Conservation (phyloP, 2,329 filamentous ascomycete genomes). For the Cladosporium sp. region DNA sequence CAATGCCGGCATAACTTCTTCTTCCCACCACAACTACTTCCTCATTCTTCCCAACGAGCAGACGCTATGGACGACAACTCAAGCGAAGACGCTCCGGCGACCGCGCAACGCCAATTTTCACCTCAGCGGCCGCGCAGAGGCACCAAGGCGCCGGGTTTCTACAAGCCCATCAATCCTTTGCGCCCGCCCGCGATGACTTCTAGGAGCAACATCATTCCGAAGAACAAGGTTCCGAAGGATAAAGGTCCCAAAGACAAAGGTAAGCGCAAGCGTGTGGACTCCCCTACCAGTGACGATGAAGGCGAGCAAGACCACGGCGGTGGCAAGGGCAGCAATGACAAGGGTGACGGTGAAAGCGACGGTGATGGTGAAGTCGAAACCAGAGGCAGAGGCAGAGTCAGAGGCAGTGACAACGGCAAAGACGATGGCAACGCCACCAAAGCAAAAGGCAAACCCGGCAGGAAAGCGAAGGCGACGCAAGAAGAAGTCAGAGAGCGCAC, state of each 20-base stretch:
- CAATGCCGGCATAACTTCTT: background rate
- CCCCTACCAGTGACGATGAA: background rate
- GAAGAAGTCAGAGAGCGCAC: background rate
- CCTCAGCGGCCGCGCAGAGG: background rate
- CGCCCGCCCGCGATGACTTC: background rate
- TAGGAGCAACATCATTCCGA: background rate
- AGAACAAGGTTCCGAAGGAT: background rate
- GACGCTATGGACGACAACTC: background rate
- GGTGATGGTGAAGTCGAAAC: background rate
- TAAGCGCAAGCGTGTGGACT: conserved; percentile 1
- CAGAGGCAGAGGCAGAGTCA: too few species aligned
- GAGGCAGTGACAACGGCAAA: background rate
- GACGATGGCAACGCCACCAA: background rate
- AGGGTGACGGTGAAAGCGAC: background rate
- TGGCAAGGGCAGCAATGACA: background rate
- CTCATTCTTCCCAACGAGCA: background rate
- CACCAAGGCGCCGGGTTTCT: background rate
- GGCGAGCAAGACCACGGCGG: background rate
- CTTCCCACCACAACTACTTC: background rate
- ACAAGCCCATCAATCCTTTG: background rate
- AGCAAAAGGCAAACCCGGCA: background rate
- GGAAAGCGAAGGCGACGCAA: background rate
- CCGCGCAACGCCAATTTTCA: background rate
- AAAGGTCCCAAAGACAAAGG: background rate
- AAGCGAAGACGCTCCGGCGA: background rate